Base-by-base conservation (phyloP, 352 stramenopile genomes). In the Phytophthora sansomeana region DNA sequence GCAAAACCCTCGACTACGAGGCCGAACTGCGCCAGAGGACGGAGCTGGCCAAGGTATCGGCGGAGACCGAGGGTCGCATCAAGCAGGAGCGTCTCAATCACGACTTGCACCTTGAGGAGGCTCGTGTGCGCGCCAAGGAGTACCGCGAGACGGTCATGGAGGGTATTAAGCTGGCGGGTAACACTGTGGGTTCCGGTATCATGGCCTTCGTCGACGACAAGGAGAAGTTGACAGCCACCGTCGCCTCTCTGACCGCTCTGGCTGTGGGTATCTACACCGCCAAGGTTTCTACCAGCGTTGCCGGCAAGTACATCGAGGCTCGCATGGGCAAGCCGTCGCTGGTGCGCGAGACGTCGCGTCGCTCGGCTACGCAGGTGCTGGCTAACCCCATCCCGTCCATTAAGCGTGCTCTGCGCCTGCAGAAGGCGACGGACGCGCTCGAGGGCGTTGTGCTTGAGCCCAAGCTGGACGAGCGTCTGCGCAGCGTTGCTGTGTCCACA, bases 1-100 rank as follows among this genome's bases (percentile, higher is more conserved):
- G 97, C 48, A 98, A 99, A 82, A 99, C 97, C 17, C 87, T 98
- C 42, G 96, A 99, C 74, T 98, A 99, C 69, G 97, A 99, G 80
- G 96, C 96, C 24, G 93, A 98, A 71, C 77, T 98, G 57, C 85
- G 96, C 41, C 91, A 96, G 62, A 89, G 96, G 74, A 98, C 96
- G 1, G 97, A 99, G 75, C 72, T 99, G 28, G 94, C 96, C 63
- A 98, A 98, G 69, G 97, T 98, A 11, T 83, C 96, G 17, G 97
- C 97, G 14, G 97, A 99, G 77, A 92, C 97, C 5, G 93, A 98
- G 65, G 97, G 96, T 13, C 84, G 84, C 52, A 98, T 99, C 76
- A 94, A 97, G 67, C 96, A 99, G 80, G 97, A 99, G 78, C 93
- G 97, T 49, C 79, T 98, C 38, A 99, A 99, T 84, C 96, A 99